Evolutionary conservation across 495 filamentous ascomycete species (phyloP), one percentile per base, ranked within the genome.

Genomic region (Aspergillus conjunctus): DNA sequence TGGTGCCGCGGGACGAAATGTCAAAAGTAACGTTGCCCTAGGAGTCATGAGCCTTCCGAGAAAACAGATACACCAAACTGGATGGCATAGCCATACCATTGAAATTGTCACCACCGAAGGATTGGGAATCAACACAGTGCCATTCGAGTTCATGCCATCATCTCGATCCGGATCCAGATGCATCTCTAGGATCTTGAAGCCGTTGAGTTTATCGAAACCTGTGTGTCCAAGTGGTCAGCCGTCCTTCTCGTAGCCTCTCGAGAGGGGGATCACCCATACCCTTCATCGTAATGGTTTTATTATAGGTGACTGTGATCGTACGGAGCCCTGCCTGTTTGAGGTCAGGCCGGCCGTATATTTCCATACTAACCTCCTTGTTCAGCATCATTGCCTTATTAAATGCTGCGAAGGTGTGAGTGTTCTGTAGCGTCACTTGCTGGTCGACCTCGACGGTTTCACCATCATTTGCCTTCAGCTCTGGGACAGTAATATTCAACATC

Each of bases 241-340:
- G 11, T 7, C 34, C 34, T 37, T 37, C 1, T 37, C 34, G 34
- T 14, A 37, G 34, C 8, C 3, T 37, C 34, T 37, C 9, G 34
- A 37, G 34, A 14, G 8, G 8, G 34, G 34, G 34, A 8, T 37
- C 34, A 37, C 9, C 14, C 44, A 7, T 50, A 50, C 46, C 46
- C 46, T 50, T 50, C 46, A 50, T 50, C 18, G 46, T 50, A 22
- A 50, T 50, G 9, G 46, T 50, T 12, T 50, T 20, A 9, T 50
- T 50, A 50, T 50, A 50, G 9, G 46, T 50, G 22, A 50, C 11
- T 11, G 46, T 50, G 12, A 50, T 50, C 18, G 46, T 50, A 50
- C 12, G 46, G 6, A 50, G 46, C 46, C 46, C 46, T 12, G 46
- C 46, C 46, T 50, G 46, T 26, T 50, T 50, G 18, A 22, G 18